A percentile compares a stretch with the other conserved stretches of the same genome.
Evolutionary conservation across 78 protist species (phyloP).

Genomic region (Parvularia atlantis): DNA sequence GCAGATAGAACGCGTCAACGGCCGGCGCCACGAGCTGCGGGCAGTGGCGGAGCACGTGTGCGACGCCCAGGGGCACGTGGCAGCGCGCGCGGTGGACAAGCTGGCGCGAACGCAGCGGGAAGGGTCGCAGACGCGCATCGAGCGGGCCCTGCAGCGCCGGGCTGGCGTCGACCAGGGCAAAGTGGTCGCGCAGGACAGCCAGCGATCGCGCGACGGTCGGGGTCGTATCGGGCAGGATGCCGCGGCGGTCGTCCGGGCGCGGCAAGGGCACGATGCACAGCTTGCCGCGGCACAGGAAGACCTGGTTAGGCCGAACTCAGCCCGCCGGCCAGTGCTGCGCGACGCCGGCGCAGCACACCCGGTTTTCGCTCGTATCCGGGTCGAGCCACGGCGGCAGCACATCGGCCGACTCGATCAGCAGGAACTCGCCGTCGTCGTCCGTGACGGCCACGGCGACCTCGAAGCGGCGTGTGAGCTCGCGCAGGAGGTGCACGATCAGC

Average conservation of each 20-base stretch:
- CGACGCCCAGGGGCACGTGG: slow-evolving; percentile 12
- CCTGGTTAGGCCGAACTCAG: neutral
- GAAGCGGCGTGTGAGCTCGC: slow-evolving; percentile 26
- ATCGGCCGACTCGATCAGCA: slow-evolving; percentile 57
- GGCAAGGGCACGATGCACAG: slow-evolving; percentile 43
- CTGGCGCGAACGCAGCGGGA: neutral
- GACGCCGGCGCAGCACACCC: slow-evolving; percentile 37
- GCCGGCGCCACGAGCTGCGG: slow-evolving; percentile 22
- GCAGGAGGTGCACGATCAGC: slow-evolving; percentile 55
- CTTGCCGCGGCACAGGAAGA: slow-evolving; percentile 16
- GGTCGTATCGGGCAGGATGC: slow-evolving; percentile 1
- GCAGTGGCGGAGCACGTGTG: neutral
- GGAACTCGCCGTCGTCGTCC: slow-evolving; percentile 62
- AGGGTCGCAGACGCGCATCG: neutral
- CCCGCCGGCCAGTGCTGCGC: no score
- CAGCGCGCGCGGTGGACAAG: neutral
- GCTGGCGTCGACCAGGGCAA: no score
- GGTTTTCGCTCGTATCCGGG: slow-evolving; percentile 27
- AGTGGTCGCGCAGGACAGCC: no score
- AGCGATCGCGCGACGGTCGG: neutral
- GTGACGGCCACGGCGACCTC: neutral
- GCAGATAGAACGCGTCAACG: slow-evolving; percentile 7
- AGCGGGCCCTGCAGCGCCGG: neutral
- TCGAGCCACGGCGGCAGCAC: slow-evolving; percentile 47
- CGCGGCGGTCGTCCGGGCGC: slow-evolving; percentile 22